These are phyloP conservation scores for Firmiana major DNA, from an alignment of 345 rosid genomes.

Conservation along the genomic window DNA sequence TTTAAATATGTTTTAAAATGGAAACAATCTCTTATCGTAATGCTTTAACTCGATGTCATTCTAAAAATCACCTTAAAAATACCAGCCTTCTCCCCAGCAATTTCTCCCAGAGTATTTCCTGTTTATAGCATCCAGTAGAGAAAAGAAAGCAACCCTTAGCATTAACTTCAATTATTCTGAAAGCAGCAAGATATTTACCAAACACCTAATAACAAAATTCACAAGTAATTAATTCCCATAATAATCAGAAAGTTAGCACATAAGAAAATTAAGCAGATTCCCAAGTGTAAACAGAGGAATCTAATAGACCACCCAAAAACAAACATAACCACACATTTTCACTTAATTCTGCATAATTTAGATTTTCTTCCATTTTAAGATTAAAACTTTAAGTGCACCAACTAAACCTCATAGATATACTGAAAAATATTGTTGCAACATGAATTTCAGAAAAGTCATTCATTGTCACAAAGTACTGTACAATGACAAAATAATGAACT, in stretches of 20 bases:
- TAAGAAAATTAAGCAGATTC: neutral
- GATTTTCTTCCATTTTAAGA: neutral
- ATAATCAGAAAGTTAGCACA: neutral
- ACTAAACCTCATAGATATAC: neutral
- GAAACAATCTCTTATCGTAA: neutral
- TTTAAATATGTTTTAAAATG: neutral
- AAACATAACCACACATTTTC: neutral
- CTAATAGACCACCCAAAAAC: neutral
- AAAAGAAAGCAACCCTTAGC: constrained; percentile 14
- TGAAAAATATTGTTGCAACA: neutral
- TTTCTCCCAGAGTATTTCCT: constrained; percentile 93
- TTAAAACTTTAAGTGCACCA: neutral
- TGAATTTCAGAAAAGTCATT: neutral
- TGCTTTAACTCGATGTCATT: constrained; percentile 10
- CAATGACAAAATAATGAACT: neutral
- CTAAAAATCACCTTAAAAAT: constrained; percentile 75
- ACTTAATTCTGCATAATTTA: constrained; percentile 1
- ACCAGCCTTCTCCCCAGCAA: constrained; percentile 99
- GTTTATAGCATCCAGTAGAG: constrained; percentile 30
- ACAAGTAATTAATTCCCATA: neutral
- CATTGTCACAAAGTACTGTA: neutral
- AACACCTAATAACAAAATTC: neutral
- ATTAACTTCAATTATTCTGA: neutral
- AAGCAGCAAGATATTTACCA: neutral
- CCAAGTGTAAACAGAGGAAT: neutral